Percentiles rank a stretch among this genome's conserved stretches.
These are phyloP conservation scores for Saccharomycopsis microspora DNA, from an alignment of 805 yeast genomes.

Conservation along the genomic window DNA sequence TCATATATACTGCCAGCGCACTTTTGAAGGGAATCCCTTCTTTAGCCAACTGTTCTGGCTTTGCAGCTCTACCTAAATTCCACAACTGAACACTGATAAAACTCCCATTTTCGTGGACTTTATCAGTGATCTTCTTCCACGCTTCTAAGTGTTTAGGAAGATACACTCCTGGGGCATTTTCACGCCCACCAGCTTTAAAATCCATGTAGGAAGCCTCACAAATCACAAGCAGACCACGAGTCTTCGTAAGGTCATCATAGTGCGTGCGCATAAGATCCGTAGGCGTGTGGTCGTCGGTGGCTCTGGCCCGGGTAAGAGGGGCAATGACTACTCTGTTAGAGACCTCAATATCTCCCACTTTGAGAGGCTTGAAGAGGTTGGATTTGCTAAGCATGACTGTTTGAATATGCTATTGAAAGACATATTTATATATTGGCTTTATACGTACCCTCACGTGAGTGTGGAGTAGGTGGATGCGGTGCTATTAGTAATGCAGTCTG, in stretches of 20 bases:
- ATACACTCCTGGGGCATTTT: constrained; percentile 38
- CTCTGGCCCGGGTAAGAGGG: constrained; percentile 41
- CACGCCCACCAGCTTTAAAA: constrained; percentile 28
- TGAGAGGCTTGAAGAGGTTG: constrained; percentile 25
- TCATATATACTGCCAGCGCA: constrained; percentile 27
- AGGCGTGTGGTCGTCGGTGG: constrained; percentile 28
- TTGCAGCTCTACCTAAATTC: constrained; percentile 36
- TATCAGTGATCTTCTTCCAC: constrained; percentile 38
- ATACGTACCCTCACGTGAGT: too few relatives aligned
- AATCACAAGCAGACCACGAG: constrained; percentile 47
- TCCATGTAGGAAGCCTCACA: constrained; percentile 50
- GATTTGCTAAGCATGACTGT: background rate
- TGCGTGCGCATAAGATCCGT: constrained; percentile 38
- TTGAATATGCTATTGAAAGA: too few relatives aligned
- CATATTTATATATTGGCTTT: too few relatives aligned
- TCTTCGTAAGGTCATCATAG: constrained; percentile 42
- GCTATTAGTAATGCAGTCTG: too few relatives aligned
- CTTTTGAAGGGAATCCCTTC: constrained; percentile 28
- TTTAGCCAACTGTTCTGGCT: constrained; percentile 25
- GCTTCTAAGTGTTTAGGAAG: constrained; percentile 33
- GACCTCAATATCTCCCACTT: constrained; percentile 24
- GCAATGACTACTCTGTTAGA: constrained; percentile 34
- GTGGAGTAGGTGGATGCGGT: too few relatives aligned
- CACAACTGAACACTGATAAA: constrained; percentile 39
- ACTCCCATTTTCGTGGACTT: constrained; percentile 39